A percentile compares a stretch with the other conserved stretches of the same genome.
Evolutionary conservation across 116 monocot species (phyloP).

Genomic region (Papilionanthe hybrid): DNA sequence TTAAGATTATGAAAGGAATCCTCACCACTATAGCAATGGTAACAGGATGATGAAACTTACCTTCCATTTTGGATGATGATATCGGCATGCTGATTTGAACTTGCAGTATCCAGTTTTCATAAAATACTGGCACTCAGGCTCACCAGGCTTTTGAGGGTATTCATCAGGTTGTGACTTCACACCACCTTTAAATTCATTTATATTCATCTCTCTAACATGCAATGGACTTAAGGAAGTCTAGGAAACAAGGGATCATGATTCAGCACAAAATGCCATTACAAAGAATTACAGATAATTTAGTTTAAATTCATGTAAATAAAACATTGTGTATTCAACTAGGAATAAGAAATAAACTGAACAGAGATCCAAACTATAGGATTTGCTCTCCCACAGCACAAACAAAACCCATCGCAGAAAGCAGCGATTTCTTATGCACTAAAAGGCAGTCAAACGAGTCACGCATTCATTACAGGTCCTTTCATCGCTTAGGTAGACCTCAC

Average conservation of each 20-base stretch:
- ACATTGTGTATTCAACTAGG: not conserved
- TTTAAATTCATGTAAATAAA: not conserved
- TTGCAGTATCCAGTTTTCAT: conserved; percentile 4
- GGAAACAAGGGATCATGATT: not conserved
- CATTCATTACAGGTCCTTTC: not conserved
- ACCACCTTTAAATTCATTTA: not conserved
- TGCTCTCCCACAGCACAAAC: not conserved
- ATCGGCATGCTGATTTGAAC: not conserved
- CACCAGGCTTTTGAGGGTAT: not conserved
- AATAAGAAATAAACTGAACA: not conserved
- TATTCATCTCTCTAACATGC: not conserved
- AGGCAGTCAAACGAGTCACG: not conserved
- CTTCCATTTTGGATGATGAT: not conserved
- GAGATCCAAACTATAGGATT: not conserved
- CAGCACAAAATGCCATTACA: not conserved
- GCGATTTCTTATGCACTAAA: not conserved
- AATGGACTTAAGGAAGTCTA: not conserved
- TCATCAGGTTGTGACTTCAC: not conserved
- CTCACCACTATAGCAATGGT: not conserved
- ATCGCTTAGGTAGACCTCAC: not conserved
- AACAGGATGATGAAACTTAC: not conserved
- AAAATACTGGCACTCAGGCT: not conserved
- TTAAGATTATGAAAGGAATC: conserved; percentile 17
- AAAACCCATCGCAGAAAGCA: not conserved
- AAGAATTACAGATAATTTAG: not conserved